Base-by-base conservation (phyloP, 768 basidiomycete species). In the Suillus discolor region DNA sequence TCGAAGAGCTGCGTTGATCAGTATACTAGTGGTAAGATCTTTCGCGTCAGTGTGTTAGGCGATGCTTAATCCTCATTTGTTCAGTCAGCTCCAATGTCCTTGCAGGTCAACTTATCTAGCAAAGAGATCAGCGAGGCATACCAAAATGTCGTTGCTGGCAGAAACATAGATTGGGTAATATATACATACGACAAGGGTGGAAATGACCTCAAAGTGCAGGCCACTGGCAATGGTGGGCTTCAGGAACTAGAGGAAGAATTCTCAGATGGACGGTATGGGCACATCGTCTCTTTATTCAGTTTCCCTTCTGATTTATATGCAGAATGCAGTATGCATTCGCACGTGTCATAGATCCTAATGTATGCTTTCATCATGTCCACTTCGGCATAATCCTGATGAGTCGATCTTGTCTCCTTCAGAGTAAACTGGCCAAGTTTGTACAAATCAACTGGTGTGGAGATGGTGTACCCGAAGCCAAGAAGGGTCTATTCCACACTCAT, bases 361-460 rank as follows among this genome's bases (percentile, higher is more conserved):
- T 96, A 70, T 63, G 88, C 75, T 2, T 44, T 45, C 47, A 39
- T 12, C 28, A 18, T 3, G 25, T 18, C 11, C 6, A 28, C 6
- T 18, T 59, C 5, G 16, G 18, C 25, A 12, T 18, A 12, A 41
- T 39, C 15, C 25, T 20, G 39, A 59, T 2, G 20, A 5, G 6
- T 57, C 64, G 31, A 66, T 34, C 45, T 18, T 60, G 28, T 64
- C 18, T 57, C 54, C 34, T 64, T 62, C 71, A 97, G 92, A 93
- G 86, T 72, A 82, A 90, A 67, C 84, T 99, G 2, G 83, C 90
- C 54, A 98, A 97, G 80, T 94, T 96, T 67, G 94, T 98, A 18
- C 93, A 97, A 73, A 91, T 99, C 77, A 94, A 95, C 72, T 97
- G 97, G 96, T 95, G 94, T 70, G 97, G 97, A 53, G 96, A 97